phyloP scores from a whole-genome alignment of 2,329 filamentous ascomycete genomes.

The Botrytis medusae region DNA sequence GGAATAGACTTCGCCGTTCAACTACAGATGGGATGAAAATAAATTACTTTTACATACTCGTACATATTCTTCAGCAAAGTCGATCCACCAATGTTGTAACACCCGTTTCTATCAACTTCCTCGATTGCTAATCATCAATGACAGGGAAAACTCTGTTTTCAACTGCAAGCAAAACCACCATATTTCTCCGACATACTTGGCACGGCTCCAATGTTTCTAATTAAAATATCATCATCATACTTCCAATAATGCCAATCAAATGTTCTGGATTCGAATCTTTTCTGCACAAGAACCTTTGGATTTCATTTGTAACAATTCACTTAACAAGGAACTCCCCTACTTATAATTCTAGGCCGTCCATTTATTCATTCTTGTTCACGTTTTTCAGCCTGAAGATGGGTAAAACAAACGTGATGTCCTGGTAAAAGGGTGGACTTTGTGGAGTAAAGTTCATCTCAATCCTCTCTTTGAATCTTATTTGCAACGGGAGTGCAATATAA shows the following conservation, averaged over 20 bases:
- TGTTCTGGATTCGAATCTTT: not conserved
- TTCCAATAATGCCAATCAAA: not conserved
- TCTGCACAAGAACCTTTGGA: not conserved
- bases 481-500: not conserved
- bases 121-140: not conserved
- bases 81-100: conserved; percentile 4
- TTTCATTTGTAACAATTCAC: not conserved
- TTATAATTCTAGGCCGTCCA: not conserved
- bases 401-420: not conserved
- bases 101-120: not conserved
- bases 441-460: not conserved
- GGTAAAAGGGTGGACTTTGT: not conserved
- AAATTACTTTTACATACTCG: not conserved
- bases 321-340: not conserved
- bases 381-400: not conserved
- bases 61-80: not conserved
- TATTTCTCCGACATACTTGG: not conserved
- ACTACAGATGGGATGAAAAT: conserved; percentile 9
- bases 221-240: conserved; percentile 10
- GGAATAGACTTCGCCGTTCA: conserved; percentile 9
- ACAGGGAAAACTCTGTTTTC: conserved; percentile 11
- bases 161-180: not conserved
- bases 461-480: not conserved
- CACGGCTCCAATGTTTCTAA: conserved; percentile 1
- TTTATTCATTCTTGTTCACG: not conserved